Conservation (phyloP, 139 green algal genomes). For the Micractinium sp. region DNA sequence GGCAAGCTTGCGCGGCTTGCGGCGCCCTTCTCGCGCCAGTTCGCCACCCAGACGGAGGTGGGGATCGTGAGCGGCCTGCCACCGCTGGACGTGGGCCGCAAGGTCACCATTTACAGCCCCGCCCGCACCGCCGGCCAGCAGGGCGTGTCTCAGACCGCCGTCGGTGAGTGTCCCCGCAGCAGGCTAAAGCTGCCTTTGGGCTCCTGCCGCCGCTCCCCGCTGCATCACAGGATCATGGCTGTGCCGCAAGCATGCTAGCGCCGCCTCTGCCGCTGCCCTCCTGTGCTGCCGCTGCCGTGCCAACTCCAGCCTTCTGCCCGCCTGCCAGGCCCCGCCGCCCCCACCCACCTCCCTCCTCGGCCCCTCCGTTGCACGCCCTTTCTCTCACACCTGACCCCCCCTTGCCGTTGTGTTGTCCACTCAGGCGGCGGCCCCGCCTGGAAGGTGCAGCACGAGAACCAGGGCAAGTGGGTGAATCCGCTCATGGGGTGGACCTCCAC, state of each 20-base stretch:
- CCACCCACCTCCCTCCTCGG: too few species aligned
- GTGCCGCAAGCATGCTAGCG: not conserved
- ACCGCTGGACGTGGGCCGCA: slow-evolving; percentile 6
- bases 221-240: not conserved
- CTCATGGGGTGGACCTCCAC: slow-evolving; percentile 99
- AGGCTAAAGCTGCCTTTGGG: not conserved
- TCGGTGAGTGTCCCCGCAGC: slow-evolving; percentile 12
- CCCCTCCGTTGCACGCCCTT: too few species aligned
- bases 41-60: slow-evolving; percentile 12
- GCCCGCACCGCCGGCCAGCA: slow-evolving; percentile 72
- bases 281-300: not conserved
- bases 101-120: slow-evolving; percentile 79
- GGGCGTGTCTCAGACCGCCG: slow-evolving; percentile 66
- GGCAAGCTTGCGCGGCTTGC: slow-evolving; percentile 1
- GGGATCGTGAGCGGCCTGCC: slow-evolving; percentile 24
- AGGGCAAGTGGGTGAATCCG: slow-evolving; percentile 92
- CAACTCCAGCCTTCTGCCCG: too few species aligned
- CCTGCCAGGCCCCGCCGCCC: too few species aligned
- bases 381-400: not conserved
- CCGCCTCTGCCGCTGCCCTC: not conserved
- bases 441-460: slow-evolving; percentile 79
- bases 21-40: not conserved
- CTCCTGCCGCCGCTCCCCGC: not conserved
- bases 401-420: not conserved
- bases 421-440: slow-evolving; percentile 66